phyloP scores from a whole-genome alignment of 805 yeast genomes.

The Jamesozyma gamospora region DNA sequence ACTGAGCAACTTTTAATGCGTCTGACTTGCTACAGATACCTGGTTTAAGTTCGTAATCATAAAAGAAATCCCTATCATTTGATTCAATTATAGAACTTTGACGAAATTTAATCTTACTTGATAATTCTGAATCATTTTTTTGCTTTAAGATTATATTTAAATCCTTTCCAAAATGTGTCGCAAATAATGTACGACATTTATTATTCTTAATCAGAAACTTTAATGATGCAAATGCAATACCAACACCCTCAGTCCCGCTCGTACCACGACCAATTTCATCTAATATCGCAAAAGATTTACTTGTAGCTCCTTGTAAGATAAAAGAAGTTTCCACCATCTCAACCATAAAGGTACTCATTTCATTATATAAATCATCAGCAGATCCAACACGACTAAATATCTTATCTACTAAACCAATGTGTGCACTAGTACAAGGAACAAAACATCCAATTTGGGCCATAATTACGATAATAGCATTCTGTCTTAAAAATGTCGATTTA shows the following conservation, averaged over 20 bases:
- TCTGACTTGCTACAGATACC: constrained; percentile 72
- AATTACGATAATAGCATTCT: constrained; percentile 58
- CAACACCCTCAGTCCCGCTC: constrained; percentile 71
- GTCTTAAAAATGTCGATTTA: constrained; percentile 65
- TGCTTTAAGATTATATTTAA: constrained; percentile 32
- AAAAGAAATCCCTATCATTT: constrained; percentile 17
- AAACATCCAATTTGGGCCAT: constrained; percentile 68
- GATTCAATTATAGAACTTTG: constrained; percentile 21
- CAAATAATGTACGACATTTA: constrained; percentile 69
- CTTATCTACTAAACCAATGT: constrained; percentile 64
- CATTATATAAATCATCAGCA: constrained; percentile 67
- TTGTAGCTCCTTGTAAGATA: constrained; percentile 57
- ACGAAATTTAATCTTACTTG: constrained; percentile 12
- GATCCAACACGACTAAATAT: constrained; percentile 78
- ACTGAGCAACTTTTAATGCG: constrained; percentile 64
- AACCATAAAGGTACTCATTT: constrained; percentile 85
- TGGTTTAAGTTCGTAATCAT: constrained; percentile 46
- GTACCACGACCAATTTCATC: constrained; percentile 93
- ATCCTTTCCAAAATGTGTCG: constrained; percentile 73
- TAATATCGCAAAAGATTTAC: constrained; percentile 59
- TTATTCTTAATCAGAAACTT: constrained; percentile 43
- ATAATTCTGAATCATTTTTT: constrained; percentile 19
- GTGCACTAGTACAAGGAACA: constrained; percentile 57
- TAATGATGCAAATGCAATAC: constrained; percentile 73
- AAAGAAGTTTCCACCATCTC: constrained; percentile 80